A percentile compares a stretch with the other conserved stretches of the same genome.
phyloP scores from a whole-genome alignment of 768 basidiomycete species.

The Lyophyllum decastes region DNA sequence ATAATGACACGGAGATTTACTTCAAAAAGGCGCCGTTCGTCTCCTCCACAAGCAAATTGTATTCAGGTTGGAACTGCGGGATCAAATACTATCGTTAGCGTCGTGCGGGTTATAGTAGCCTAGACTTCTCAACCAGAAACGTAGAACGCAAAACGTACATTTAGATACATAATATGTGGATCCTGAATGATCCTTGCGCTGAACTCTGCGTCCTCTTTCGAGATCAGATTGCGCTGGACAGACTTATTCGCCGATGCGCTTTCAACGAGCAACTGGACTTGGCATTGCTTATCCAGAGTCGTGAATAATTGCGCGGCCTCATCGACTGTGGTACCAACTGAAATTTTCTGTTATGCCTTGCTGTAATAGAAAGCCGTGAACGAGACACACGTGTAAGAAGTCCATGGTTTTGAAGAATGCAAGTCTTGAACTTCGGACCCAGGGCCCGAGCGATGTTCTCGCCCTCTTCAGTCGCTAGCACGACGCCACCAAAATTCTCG shows the following conservation, averaged over 20 bases:
- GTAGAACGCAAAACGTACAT: slow-evolving; percentile 10
- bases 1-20: slow-evolving; percentile 8
- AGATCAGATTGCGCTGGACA: slow-evolving; percentile 23
- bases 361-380: not conserved
- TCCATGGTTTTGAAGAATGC: slow-evolving; percentile 46
- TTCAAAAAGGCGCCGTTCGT: slow-evolving; percentile 27
- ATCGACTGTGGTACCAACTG: slow-evolving; percentile 42
- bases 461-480: slow-evolving; percentile 46
- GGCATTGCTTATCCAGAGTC: slow-evolving; percentile 45
- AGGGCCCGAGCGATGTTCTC: slow-evolving; percentile 43
- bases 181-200: slow-evolving; percentile 22
- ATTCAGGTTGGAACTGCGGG: slow-evolving; percentile 28
- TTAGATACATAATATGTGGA: slow-evolving; percentile 17
- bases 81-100: not conserved
- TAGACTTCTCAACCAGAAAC: not conserved
- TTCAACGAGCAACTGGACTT: slow-evolving; percentile 46
- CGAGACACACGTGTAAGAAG: slow-evolving; percentile 28
- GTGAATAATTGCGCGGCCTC: slow-evolving; percentile 43
- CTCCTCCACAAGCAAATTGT: slow-evolving; percentile 25
- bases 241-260: slow-evolving; percentile 33
- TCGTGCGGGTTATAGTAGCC: not conserved
- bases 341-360: not conserved
- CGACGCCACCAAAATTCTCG: slow-evolving; percentile 48
- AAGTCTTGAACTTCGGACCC: slow-evolving; percentile 39
- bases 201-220: slow-evolving; percentile 25